Base-by-base conservation (phyloP, 176 grass and related monocot species). In the Chloris gayana region DNA sequence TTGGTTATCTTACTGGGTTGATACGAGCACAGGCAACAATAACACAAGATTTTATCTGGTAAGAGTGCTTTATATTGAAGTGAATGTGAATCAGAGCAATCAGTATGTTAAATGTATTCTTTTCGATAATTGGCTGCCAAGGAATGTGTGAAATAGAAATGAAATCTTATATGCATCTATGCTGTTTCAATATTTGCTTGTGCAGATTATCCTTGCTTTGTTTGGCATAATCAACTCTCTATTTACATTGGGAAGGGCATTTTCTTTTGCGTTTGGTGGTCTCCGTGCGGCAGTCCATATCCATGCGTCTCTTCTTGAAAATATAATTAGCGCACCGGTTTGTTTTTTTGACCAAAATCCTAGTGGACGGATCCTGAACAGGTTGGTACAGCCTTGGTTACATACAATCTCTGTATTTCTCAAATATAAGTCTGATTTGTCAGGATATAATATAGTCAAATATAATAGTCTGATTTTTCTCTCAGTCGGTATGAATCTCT, bases 1-100 rank as follows among this genome's bases (percentile, higher is more conserved):
- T 70, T 98, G 95, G 95, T 84, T 98, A 78, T 91, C 95, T 80
- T 82, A 92, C 72, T 98, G 95, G 95, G 95, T 98, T 73, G 95
- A 98, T 80, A 73, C 85, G 6, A 89, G 69, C 61, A 82, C 83
- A 69, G 88, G 90, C 44, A 69, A 74, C 51, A 65, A 75, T 7
- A 24, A 87, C 74, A 94, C 77, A 58, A 84, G 22, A 86, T 92
- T 94, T 89, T 98, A 94, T 94, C 73, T 98, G 89, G 95, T 98
- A 98, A 87, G 63, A 32, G 19, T 78, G 18, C n/a, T 72, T 64
- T 44, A 62, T 71, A 45, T 81, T 5, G 18, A 70, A 71, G 56
- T 38, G 21, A 49, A 76, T 32, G 50, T 73, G 58, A 67, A 70
- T 65, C 22, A 45, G 29, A 89, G 7, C 11, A 75, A 50, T 79